Conservation (phyloP, 2,329 filamentous ascomycete genomes). For the Epicoccum nigrum region DNA sequence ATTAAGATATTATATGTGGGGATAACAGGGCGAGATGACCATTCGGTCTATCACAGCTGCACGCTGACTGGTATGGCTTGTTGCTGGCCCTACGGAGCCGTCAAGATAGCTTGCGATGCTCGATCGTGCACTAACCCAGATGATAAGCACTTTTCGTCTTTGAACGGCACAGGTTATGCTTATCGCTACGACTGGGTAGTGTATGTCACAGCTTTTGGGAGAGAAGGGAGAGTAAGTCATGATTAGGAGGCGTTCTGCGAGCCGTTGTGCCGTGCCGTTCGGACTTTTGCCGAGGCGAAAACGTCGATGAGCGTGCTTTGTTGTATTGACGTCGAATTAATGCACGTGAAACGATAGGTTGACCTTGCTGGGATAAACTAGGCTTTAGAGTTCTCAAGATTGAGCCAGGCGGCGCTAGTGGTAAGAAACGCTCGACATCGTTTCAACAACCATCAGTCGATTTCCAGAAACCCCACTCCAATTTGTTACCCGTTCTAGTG, state of each 20-base stretch:
- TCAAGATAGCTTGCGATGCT: slow-evolving; percentile 1
- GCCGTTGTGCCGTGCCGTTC: neutral
- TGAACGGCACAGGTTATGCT: slow-evolving; percentile 29
- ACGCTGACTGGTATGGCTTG: neutral
- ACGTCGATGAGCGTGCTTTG: slow-evolving; percentile 10
- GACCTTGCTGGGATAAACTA: slow-evolving; percentile 11
- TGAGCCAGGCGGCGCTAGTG: slow-evolving; percentile 8
- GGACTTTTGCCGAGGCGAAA: neutral
- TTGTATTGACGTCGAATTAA: slow-evolving; percentile 16
- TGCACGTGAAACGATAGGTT: slow-evolving; percentile 37
- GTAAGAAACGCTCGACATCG: slow-evolving; percentile 1
- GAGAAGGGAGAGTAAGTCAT: neutral
- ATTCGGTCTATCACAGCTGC: neutral
- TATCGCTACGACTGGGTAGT: slow-evolving; percentile 16
- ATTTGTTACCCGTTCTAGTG: slow-evolving; percentile 10
- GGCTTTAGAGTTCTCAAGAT: slow-evolving; percentile 13
- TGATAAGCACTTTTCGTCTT: slow-evolving; percentile 4
- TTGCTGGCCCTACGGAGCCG: neutral
- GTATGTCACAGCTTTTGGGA: neutral
- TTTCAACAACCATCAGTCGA: slow-evolving; percentile 21
- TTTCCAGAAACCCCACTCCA: slow-evolving; percentile 10
- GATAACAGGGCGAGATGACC: neutral
- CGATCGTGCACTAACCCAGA: slow-evolving; percentile 8
- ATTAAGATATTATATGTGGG: neutral
- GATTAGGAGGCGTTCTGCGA: neutral